Base-by-base conservation (phyloP, 768 basidiomycete species). In the Galerina marginata region DNA sequence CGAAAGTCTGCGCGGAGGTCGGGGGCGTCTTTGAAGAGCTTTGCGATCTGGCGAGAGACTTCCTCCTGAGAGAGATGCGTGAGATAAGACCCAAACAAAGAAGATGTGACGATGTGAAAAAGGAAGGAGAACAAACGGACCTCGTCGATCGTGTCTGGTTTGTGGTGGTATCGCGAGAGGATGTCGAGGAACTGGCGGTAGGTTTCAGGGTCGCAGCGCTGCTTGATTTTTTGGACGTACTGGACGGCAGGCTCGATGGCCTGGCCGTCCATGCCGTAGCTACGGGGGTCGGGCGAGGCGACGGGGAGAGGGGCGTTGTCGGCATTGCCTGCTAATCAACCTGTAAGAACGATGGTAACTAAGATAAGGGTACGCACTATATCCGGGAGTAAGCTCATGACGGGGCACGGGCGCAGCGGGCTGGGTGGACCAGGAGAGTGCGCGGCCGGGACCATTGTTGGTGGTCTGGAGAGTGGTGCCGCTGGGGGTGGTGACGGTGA, bases 161-260 rank as follows among this genome's bases (percentile, higher is more conserved):
- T 77, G 62, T 84, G 78, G 56, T 89, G 84, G 69, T 88, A 86
- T 44, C 83, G 77, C 7, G 87, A 85, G 2, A 95, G 75, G 54
- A 93, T 89, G 66, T 91, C 90, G 25, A 93, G 74, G 68, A 94
- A 94, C 65, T 87, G 84, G 55, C 85, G 84, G 65, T 93, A 94
- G 4, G 91, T 95, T 14, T 95, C 93, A 0, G 93, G 85, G 62
- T 96, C 92, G 74, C 93, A 97, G 14, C 95, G 88, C 59, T 91
- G 89, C 74, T 97, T 98, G 75, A 99, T 97, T 77, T 95, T 95
- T 76, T 96, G 95, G 36, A 99, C 95, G 66, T 96, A 99, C 67
- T 93, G 88, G 58, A 99, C 89, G 0, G 97, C 97, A 15, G 87
- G 89, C 65, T 88, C 86, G 43, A 91, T 85, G 23, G 85, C 77